phyloP scores from a whole-genome alignment of 129 eudicot species.

The Flaveria brownii region DNA sequence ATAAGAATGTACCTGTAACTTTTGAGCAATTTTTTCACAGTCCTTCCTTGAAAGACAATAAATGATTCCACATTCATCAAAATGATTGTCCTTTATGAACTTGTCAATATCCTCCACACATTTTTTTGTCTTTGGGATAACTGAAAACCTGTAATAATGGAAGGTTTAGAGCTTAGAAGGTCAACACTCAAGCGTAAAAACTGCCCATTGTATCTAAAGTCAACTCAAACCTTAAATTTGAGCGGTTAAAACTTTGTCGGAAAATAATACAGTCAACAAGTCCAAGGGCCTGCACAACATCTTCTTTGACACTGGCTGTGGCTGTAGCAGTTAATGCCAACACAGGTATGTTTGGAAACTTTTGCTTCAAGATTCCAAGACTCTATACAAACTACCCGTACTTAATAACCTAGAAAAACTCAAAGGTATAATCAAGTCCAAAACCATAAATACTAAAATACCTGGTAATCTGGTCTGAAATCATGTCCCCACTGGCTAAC shows the following conservation, averaged over 20 bases:
- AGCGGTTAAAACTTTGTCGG: conserved; percentile 94
- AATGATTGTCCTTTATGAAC: conserved; percentile 69
- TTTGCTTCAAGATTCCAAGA: conserved; percentile 94
- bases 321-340: conserved; percentile 98
- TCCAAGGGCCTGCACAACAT: conserved; percentile 99
- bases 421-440: conserved; percentile 12
- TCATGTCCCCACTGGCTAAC: conserved; percentile 99
- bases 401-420: conserved; percentile 12
- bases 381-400: conserved; percentile 44
- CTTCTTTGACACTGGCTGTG: conserved; percentile 89
- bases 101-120: conserved; percentile 88
- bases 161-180: neutral
- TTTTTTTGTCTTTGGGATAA: conserved; percentile 86
- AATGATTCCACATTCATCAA: conserved; percentile 86
- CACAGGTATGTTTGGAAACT: conserved; percentile 78
- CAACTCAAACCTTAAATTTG: conserved; percentile 63
- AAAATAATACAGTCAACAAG: conserved; percentile 85
- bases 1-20: conserved; percentile 55
- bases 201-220: neutral
- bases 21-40: conserved; percentile 88
- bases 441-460: conserved; percentile 27
- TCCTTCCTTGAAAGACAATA: conserved; percentile 96
- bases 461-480: conserved; percentile 99
- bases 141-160: conserved; percentile 63
- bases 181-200: neutral